These are phyloP conservation scores for Trifolium dubium DNA, from an alignment of 306 rosid genomes.

Conservation along the genomic window DNA sequence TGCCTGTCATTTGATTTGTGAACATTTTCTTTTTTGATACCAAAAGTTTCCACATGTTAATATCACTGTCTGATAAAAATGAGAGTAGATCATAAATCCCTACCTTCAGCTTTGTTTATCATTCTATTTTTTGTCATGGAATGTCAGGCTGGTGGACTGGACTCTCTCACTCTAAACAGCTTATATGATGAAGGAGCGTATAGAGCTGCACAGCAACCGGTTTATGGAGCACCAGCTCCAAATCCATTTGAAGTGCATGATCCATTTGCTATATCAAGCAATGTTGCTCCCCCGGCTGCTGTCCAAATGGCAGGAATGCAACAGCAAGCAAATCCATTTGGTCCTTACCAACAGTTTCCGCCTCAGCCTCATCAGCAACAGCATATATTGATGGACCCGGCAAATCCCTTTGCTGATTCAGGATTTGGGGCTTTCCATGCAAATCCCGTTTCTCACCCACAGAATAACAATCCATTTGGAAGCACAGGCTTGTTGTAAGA, in stretches of 20 bases:
- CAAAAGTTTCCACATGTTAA: neutral
- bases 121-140: constrained; percentile 25
- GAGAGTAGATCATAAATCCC: constrained; percentile 16
- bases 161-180: constrained; percentile 85
- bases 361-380: constrained; percentile 65
- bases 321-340: constrained; percentile 87
- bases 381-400: constrained; percentile 69
- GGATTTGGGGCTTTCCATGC: constrained; percentile 77
- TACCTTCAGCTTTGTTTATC: constrained; percentile 27
- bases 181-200: constrained; percentile 89
- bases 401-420: constrained; percentile 88
- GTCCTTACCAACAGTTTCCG: constrained; percentile 71
- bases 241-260: constrained; percentile 94
- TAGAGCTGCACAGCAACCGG: constrained; percentile 86
- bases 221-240: constrained; percentile 87
- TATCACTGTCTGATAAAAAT: neutral
- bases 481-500: constrained; percentile 78
- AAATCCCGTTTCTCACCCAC: constrained; percentile 64
- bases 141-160: constrained; percentile 95
- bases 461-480: constrained; percentile 88
- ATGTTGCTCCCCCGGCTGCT: constrained; percentile 61
- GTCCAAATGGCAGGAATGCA: constrained; percentile 81
- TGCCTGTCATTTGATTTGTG: constrained; percentile 11
- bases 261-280: constrained; percentile 77
- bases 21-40: constrained; percentile 2